Base-by-base conservation (phyloP, 108 stramenopile species). In the Skeletonema potamos region DNA sequence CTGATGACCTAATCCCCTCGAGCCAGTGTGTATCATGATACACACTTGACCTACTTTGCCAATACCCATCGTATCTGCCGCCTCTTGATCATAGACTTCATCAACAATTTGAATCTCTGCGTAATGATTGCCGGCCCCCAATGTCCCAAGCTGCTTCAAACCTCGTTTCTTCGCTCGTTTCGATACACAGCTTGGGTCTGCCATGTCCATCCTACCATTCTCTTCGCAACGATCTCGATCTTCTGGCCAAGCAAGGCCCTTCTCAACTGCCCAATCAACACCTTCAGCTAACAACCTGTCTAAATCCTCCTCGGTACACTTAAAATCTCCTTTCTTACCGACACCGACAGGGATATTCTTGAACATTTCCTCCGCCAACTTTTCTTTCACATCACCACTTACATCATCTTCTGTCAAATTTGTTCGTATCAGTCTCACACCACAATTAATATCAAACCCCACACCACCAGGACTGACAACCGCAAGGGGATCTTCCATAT, bases 111-210 rank as follows among this genome's bases (percentile, higher is more conserved):
- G 93, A 37, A 95, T 87, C 68, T 95, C 93, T 27, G 79, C 84
- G 69, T 95, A 95, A 75, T 95, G 93, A 70, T 95, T 95, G 8
- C 93, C 93, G 0, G 87, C 92, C 15, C 93, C 93, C 27, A 95
- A 54, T 6, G 91, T 91, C 17, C 92, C 93, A 51, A 95, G 56
- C 82, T 95, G 93, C 27, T 89, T 90, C 51, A 92, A 59, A 1
- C 93, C 93, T 27, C 93, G 73, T 68, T 89, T 90, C 76, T 95
- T 95, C 8, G 93, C 93, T 41, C 90, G 81, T 57, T 58, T 79
- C 27, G 72, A 78, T 2, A 90, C 92, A 61, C 59, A 82, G 11
- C 58, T 64, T 26, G 85, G 85, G 44, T 92, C 89, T 11, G 92
- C 90, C 36, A 78, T 82, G 10, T 85, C 70, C 86, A 86, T 85